Evolutionary conservation across 352 stramenopile genomes (phyloP).

Genomic region (Pythium coloratum): DNA sequence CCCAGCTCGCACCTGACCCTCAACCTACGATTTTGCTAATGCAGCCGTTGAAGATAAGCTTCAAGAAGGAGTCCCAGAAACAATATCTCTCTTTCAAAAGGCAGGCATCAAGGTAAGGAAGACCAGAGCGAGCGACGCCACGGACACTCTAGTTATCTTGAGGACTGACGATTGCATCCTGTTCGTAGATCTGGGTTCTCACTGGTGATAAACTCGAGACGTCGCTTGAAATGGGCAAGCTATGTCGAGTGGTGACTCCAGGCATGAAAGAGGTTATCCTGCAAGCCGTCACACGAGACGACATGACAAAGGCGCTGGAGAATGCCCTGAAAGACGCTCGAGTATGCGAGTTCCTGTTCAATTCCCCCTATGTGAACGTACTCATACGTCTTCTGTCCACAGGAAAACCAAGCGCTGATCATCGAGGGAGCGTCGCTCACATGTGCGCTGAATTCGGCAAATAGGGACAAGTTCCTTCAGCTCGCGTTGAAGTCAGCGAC

Average conservation of each 20-base stretch:
- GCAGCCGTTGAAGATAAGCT: conserved; percentile 97
- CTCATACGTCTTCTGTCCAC: background rate
- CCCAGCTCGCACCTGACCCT: background rate
- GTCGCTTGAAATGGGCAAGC: conserved; percentile 97
- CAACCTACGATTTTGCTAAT: background rate
- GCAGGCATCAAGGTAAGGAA: conserved; percentile 94
- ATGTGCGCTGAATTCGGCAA: conserved; percentile 49
- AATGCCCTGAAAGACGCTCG: conserved; percentile 44
- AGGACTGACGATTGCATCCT: background rate
- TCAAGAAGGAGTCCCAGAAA: conserved; percentile 95
- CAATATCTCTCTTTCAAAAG: conserved; percentile 87
- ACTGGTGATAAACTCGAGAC: conserved; percentile 99
- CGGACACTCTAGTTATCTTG: background rate
- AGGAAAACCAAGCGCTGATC: conserved; percentile 69
- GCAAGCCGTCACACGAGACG: conserved; percentile 38
- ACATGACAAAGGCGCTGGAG: conserved; percentile 58
- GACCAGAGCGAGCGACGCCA: background rate
- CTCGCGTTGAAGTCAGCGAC: conserved; percentile 73
- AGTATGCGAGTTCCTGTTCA: conserved; percentile 19
- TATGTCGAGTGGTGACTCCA: conserved; percentile 82
- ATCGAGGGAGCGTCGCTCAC: conserved; percentile 69
- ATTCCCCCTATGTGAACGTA: background rate
- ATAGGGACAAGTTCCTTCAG: conserved; percentile 67
- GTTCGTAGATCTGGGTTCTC: conserved; percentile 88
- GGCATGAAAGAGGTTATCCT: conserved; percentile 81